A percentile compares a stretch with the other conserved stretches of the same genome.
Conservation (phyloP, 2,329 filamentous ascomycete species). For the Microcyclosporella mali region DNA sequence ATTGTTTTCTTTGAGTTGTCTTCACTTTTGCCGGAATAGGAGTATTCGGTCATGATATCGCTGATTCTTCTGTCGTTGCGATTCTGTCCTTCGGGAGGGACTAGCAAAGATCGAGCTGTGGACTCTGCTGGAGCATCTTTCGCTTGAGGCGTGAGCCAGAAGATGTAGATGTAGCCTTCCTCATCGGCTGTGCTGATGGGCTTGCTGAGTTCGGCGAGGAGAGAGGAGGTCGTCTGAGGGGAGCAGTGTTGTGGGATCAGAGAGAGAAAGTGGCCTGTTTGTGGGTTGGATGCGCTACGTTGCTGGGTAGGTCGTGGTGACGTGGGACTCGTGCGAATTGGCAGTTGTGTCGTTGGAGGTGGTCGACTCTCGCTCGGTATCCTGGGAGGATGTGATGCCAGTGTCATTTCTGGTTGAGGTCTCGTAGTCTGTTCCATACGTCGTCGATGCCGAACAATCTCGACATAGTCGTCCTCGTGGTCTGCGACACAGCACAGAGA, state of each 20-base stretch:
- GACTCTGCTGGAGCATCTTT: constrained; percentile 47
- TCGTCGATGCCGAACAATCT: constrained; percentile 38
- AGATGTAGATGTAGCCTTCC: constrained; percentile 95
- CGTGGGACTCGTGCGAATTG: constrained; percentile 8
- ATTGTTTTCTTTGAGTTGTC: constrained; percentile 45
- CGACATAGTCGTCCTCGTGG: constrained; percentile 39
- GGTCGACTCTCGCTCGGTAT: constrained; percentile 2
- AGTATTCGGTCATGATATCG: constrained; percentile 33
- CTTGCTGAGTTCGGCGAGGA: constrained; percentile 71
- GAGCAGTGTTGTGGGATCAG: constrained; percentile 64
- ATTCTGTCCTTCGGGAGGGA: constrained; percentile 17
- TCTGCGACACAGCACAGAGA: constrained; percentile 37
- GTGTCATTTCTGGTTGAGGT: constrained; percentile 4
- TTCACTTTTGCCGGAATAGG: constrained; percentile 15
- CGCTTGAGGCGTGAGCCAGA: constrained; percentile 75
- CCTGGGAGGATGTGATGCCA: constrained; percentile 12
- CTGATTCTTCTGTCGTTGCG: constrained; percentile 21
- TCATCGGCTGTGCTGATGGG: constrained; percentile 69
- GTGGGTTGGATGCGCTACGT: constrained; percentile 20
- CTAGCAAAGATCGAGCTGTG: constrained; percentile 30
- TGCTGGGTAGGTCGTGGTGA: constrained; percentile 11
- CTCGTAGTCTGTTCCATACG: constrained; percentile 22
- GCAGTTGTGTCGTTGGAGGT: constrained; percentile 2
- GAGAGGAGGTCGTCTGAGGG: constrained; percentile 60
- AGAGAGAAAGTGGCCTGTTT: constrained; percentile 45